Evolutionary conservation across 1,139 yeast genomes (phyloP).

Genomic region (Lodderomyces jiufengensis): DNA sequence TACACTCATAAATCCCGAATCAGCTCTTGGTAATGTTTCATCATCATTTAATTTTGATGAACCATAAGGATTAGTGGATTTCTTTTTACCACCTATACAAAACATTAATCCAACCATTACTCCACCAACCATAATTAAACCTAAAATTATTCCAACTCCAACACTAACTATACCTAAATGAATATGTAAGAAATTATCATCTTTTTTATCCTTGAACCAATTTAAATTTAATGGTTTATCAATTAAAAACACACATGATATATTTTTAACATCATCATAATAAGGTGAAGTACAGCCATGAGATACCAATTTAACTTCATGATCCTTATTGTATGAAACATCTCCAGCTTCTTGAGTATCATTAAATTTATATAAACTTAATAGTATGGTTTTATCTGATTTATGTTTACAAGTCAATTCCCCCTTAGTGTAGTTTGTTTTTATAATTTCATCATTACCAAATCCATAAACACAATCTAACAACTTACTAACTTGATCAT

Average conservation of each 20-base stretch:
- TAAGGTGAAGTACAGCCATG: constrained; percentile 62
- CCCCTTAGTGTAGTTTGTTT: constrained; percentile 37
- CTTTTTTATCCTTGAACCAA: constrained; percentile 51
- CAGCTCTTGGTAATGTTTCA: constrained; percentile 18
- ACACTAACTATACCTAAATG: constrained; percentile 65
- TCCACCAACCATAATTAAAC: constrained; percentile 42
- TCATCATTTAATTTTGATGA: constrained; percentile 1
- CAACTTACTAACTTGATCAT: constrained; percentile 36
- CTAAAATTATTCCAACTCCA: constrained; percentile 62
- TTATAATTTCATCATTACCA: constrained; percentile 12
- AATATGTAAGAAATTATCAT: constrained; percentile 46
- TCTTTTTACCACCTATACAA: constrained; percentile 22
- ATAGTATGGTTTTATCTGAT: constrained; percentile 29
- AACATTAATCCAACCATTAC: constrained; percentile 27
- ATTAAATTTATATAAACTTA: constrained; percentile 22
- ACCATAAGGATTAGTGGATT: constrained; percentile 4
- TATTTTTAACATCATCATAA: constrained; percentile 14
- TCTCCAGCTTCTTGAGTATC: constrained; percentile 7
- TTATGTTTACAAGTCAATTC: constrained; percentile 41
- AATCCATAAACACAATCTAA: constrained; percentile 28
- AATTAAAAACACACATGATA: constrained; percentile 63
- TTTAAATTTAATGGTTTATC: constrained; percentile 55
- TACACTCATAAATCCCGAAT: constrained; percentile 39
- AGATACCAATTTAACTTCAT: constrained; percentile 60
- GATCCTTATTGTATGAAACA: constrained; percentile 51